These are phyloP conservation scores for Rhizopogon rudus DNA, from an alignment of 768 basidiomycete genomes.

Conservation along the genomic window DNA sequence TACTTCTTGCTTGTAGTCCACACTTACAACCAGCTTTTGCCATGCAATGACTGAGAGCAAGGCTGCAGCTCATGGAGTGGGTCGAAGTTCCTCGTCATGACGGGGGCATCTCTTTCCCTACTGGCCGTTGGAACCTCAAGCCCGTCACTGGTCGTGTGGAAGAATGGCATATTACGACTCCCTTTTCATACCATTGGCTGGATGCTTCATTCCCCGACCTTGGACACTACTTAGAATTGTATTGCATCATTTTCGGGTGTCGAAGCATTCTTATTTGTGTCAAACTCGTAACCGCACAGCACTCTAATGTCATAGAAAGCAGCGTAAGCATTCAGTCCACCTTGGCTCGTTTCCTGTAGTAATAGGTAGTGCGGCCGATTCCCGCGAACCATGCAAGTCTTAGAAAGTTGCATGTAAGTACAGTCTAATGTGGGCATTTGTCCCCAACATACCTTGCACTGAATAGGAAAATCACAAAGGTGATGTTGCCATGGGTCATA, in stretches of 20 bases:
- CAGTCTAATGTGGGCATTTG: neutral
- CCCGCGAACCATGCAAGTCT: constrained; percentile 56
- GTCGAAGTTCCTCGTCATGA: neutral
- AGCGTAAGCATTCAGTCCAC: neutral
- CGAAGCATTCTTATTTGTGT: neutral
- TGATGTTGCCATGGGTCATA: constrained; percentile 76
- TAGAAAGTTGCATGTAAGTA: constrained; percentile 2
- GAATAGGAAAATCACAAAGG: constrained; percentile 53
- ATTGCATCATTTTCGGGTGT: neutral
- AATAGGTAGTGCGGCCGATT: constrained; percentile 42
- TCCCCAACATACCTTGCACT: constrained; percentile 43
- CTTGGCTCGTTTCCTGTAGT: constrained; percentile 22
- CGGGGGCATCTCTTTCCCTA: neutral
- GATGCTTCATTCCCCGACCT: neutral
- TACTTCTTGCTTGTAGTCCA: neutral
- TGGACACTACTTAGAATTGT: neutral
- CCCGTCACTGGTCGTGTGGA: neutral
- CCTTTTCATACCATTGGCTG: neutral
- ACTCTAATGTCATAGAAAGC: neutral
- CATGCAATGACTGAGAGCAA: neutral
- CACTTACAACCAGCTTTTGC: neutral
- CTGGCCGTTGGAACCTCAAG: neutral
- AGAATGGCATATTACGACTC: neutral
- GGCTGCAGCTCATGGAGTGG: too few relatives aligned
- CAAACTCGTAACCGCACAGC: too few relatives aligned